phyloP scores from a whole-genome alignment of 805 yeast genomes.

The Kodamaea leandrae region DNA sequence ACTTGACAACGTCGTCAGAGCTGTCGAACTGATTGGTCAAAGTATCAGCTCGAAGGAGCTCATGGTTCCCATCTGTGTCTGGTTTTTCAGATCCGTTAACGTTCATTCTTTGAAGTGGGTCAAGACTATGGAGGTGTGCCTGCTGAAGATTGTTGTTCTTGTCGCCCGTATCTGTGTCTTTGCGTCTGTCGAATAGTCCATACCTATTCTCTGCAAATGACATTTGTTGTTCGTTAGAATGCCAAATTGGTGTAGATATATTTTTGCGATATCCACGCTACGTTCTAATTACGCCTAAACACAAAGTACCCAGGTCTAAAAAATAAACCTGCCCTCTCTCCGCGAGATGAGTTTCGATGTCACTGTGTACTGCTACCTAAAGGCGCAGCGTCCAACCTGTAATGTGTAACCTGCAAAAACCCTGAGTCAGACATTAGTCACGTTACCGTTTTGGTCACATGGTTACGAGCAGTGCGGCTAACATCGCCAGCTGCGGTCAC shows the following conservation, averaged over 20 bases:
- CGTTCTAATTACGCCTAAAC: not conserved
- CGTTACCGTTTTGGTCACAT: not conserved
- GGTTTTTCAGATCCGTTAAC: no score
- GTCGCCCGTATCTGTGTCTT: no score
- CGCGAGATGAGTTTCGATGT: not conserved
- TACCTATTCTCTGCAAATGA: not conserved
- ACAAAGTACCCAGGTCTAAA: not conserved
- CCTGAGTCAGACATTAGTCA: no score
- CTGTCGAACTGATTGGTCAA: no score
- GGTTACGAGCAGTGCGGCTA: no score
- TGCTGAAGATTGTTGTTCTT: not conserved
- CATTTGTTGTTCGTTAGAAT: not conserved
- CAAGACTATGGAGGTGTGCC: not conserved
- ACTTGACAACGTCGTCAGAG: no score
- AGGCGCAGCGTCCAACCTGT: conserved; percentile 9
- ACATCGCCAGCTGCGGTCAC: no score
- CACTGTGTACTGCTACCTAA: not conserved
- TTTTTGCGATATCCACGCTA: not conserved
- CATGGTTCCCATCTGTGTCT: no score
- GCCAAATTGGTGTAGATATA: no score
- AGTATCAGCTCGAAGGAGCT: no score
- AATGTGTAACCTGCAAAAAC: conserved; percentile 1
- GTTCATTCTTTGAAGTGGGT: no score
- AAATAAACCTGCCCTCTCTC: not conserved
- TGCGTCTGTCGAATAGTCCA: not conserved